Evolutionary conservation across 2,329 filamentous ascomycete genomes (phyloP).

Genomic region (Penicillium paneum): DNA sequence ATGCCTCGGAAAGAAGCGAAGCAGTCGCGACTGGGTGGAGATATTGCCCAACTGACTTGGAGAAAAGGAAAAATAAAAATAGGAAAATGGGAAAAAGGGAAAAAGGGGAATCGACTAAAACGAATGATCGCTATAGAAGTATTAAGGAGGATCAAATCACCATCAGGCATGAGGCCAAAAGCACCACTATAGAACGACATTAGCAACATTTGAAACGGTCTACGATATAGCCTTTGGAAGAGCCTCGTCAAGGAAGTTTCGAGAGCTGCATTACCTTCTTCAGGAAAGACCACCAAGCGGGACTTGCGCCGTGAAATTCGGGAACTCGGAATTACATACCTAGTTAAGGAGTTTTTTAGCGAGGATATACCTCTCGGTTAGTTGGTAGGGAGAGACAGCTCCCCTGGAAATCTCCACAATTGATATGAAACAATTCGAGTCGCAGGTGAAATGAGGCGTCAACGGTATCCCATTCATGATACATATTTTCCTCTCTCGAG

Average conservation of each 20-base stretch:
- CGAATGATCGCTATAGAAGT: no score
- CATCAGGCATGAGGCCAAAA: no score
- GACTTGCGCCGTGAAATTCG: constrained; percentile 13
- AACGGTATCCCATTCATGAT: no score
- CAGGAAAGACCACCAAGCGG: constrained; percentile 21
- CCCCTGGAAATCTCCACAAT: constrained; percentile 25
- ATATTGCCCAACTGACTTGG: neutral
- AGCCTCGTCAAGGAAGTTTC: constrained; percentile 16
- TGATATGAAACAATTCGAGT: constrained; percentile 22
- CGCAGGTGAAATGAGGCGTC: constrained; percentile 19
- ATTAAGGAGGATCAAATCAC: no score
- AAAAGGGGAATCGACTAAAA: neutral
- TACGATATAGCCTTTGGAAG: constrained; percentile 2
- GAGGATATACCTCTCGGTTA: constrained; percentile 10
- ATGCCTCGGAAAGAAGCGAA: constrained; percentile 10
- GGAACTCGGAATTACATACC: neutral
- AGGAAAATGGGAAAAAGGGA: neutral
- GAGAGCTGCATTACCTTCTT: constrained; percentile 9
- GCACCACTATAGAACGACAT: neutral
- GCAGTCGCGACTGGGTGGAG: neutral
- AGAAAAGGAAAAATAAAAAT: neutral
- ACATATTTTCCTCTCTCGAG: neutral
- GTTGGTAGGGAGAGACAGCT: constrained; percentile 6
- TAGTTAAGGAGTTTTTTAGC: neutral
- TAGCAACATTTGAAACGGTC: neutral